phyloP scores from a whole-genome alignment of 176 grass and related monocot species.

The Triticum timopheevii region DNA sequence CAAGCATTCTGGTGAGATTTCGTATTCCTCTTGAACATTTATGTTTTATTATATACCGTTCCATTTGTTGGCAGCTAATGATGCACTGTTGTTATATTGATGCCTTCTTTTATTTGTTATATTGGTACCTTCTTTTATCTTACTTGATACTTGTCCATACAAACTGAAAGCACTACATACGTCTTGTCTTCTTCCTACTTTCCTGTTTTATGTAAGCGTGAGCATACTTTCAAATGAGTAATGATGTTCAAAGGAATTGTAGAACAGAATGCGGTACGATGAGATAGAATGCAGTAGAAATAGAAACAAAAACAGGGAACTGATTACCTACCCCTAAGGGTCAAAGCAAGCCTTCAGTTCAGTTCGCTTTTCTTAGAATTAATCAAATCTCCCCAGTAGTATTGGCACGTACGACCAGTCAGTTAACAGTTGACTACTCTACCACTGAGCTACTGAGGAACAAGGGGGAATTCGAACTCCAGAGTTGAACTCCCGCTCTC shows the following conservation, averaged over 20 bases:
- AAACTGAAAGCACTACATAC: not conserved
- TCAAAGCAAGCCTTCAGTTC: not conserved
- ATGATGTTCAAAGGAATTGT: constrained; percentile 1
- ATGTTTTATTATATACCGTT: not conserved
- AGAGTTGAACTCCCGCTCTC: not conserved
- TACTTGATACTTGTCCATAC: not conserved
- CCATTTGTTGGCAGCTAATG: not conserved
- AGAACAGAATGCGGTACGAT: not conserved
- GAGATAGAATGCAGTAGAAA: not conserved
- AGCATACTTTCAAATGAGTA: not conserved
- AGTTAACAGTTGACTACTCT: not conserved
- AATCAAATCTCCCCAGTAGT: not conserved
- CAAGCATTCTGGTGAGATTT: constrained; percentile 80
- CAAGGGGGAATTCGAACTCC: not conserved
- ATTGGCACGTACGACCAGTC: not conserved
- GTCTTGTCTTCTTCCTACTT: not conserved
- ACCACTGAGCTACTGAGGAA: not conserved
- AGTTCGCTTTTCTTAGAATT: not conserved
- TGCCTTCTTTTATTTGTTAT: constrained; percentile 1
- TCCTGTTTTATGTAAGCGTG: not conserved
- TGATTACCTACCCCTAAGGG: not conserved
- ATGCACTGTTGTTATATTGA: not conserved
- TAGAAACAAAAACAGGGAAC: not conserved
- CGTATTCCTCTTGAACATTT: constrained; percentile 26
- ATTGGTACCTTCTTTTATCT: not conserved